Conservation (phyloP, 2,329 filamentous ascomycete genomes). For the Pseudogymnoascus sp. region DNA sequence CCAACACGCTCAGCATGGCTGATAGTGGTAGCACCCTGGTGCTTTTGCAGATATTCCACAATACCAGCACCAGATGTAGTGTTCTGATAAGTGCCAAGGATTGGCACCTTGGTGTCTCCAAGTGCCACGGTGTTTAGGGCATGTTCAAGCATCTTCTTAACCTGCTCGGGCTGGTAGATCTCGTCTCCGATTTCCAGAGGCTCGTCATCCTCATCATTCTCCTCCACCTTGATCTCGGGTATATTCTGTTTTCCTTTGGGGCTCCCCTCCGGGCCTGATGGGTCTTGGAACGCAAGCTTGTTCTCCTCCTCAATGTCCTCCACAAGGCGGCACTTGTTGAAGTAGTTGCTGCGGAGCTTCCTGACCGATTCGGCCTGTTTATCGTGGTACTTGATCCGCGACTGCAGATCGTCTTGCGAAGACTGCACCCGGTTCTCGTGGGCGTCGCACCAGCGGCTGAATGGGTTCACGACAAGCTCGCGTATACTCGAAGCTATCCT, state of each 20-base stretch:
- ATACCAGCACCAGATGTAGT: slow-evolving; percentile 88
- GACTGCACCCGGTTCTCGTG: slow-evolving; percentile 87
- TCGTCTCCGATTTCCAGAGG: slow-evolving; percentile 87
- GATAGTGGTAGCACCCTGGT: slow-evolving; percentile 76
- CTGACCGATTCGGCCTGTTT: slow-evolving; percentile 83
- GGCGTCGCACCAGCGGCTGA: slow-evolving; percentile 91
- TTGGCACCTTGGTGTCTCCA: slow-evolving; percentile 88
- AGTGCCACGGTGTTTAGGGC: slow-evolving; percentile 83
- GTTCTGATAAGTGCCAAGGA: slow-evolving; percentile 90
- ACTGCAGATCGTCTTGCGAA: slow-evolving; percentile 89
- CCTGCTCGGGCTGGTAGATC: slow-evolving; percentile 72
- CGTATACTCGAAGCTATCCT: slow-evolving; percentile 96
- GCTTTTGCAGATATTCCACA: slow-evolving; percentile 86
- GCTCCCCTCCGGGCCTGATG: slow-evolving; percentile 52
- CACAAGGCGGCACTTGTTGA: slow-evolving; percentile 95
- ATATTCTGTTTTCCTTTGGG: slow-evolving; percentile 53
- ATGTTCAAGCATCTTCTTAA: slow-evolving; percentile 83
- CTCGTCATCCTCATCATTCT: slow-evolving; percentile 68
- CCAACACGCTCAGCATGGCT: slow-evolving; percentile 91
- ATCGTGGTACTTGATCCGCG: slow-evolving; percentile 85
- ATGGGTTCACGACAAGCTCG: slow-evolving; percentile 89
- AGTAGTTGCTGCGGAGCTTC: slow-evolving; percentile 92
- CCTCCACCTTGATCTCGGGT: slow-evolving; percentile 79
- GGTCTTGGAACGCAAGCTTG: slow-evolving; percentile 92
- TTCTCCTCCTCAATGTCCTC: slow-evolving; percentile 98